Evolutionary conservation across 139 green algal species (phyloP).

Genomic region (Axilococcus clingmanii): DNA sequence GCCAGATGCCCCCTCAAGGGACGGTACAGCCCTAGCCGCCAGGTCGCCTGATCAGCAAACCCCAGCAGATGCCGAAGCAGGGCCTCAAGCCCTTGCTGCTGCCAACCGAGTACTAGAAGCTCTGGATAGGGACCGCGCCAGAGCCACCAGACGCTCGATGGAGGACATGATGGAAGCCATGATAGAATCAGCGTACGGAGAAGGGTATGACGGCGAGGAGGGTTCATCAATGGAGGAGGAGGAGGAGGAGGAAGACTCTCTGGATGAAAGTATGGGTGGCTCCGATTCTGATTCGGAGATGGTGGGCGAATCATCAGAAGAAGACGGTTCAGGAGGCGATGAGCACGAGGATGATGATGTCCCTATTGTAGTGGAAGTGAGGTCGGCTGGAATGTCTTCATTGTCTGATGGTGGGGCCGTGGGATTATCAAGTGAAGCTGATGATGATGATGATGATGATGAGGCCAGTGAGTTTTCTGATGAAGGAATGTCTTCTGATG

Average conservation of each 20-base stretch:
- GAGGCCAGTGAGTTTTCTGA: not conserved
- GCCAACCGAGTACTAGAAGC: slow-evolving; percentile 13
- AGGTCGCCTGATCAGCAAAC: slow-evolving; percentile 1
- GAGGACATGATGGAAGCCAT: slow-evolving; percentile 30
- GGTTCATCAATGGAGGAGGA: too few species aligned
- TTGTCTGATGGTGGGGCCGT: slow-evolving; percentile 4
- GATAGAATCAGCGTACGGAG: not conserved
- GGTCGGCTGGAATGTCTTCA: not conserved
- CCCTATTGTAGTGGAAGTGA: not conserved
- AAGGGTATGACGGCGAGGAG: slow-evolving; percentile 9
- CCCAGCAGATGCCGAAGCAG: slow-evolving; percentile 14
- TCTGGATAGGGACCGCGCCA: not conserved
- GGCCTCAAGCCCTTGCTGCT: slow-evolving; percentile 27
- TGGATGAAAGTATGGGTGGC: not conserved
- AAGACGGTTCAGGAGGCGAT: not conserved
- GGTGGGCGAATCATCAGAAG: not conserved
- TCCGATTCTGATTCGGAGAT: not conserved
- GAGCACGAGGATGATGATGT: slow-evolving; percentile 1
- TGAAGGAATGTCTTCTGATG: slow-evolving; percentile 4
- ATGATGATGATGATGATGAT: not conserved
- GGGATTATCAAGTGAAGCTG: too few species aligned
- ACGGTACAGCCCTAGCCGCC: not conserved
- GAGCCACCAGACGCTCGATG: slow-evolving; percentile 8
- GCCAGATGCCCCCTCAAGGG: not conserved
- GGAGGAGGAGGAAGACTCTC: too few species aligned